Conservation (phyloP, 805 yeast genomes). For the Nakazawaea holstii region DNA sequence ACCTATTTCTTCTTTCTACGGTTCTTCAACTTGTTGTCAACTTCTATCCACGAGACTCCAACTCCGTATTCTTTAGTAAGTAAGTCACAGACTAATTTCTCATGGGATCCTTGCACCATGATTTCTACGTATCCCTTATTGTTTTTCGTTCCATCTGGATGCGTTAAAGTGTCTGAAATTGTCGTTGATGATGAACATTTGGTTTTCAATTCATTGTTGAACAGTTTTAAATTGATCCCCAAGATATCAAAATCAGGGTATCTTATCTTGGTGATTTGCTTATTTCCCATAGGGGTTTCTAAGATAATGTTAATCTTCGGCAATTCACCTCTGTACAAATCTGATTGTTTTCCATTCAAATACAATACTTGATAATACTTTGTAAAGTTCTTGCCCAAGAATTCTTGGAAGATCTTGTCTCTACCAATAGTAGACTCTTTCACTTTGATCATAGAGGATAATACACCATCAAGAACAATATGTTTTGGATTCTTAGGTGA, state of each 20-base stretch:
- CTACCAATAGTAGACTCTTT: constrained; percentile 29
- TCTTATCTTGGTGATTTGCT: constrained; percentile 62
- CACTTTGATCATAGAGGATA: constrained; percentile 37
- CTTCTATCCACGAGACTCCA: constrained; percentile 57
- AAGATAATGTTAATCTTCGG: constrained; percentile 66
- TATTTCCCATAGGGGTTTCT: constrained; percentile 77
- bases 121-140: constrained; percentile 46
- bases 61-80: constrained; percentile 57
- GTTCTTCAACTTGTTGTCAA: constrained; percentile 55
- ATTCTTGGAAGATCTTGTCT: constrained; percentile 38
- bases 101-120: constrained; percentile 89
- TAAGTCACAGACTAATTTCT: constrained; percentile 51
- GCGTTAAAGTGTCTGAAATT: constrained; percentile 51
- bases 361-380: constrained; percentile 40
- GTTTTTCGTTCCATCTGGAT: constrained; percentile 32
- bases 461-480: constrained; percentile 48
- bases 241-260: constrained; percentile 59
- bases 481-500: constrained; percentile 45
- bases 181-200: constrained; percentile 90
- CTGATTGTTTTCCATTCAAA: constrained; percentile 1
- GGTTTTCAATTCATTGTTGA: constrained; percentile 66
- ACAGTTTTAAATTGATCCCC: constrained; percentile 53
- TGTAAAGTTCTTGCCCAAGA: constrained; percentile 38
- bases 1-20: constrained; percentile 35
- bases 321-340: constrained; percentile 54